Conservation (phyloP, 495 filamentous ascomycete genomes). For the Penicillium roqueforti region DNA sequence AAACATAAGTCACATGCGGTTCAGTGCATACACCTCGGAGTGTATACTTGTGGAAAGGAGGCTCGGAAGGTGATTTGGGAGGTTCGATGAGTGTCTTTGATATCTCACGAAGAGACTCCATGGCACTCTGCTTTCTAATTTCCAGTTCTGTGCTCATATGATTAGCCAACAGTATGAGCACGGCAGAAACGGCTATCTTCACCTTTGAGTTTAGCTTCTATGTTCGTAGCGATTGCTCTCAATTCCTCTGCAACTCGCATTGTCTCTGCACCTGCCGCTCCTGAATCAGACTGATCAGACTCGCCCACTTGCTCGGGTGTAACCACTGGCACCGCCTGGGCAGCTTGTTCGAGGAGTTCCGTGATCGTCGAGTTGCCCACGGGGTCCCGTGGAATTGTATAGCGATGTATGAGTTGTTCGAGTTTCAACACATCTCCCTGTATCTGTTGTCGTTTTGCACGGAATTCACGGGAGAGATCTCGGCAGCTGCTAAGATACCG, state of each 20-base stretch:
- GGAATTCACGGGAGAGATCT: conserved; percentile 50
- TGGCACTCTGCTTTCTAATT: conserved; percentile 45
- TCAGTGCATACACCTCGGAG: conserved; percentile 50
- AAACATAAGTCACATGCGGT: conserved; percentile 50
- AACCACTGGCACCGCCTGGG: conserved; percentile 23
- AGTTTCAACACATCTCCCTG: conserved; percentile 39
- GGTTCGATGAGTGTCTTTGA: conserved; percentile 53
- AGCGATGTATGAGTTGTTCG: conserved; percentile 34
- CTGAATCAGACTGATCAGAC: conserved; percentile 13
- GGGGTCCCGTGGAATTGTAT: conserved; percentile 21
- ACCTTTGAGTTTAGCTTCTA: conserved; percentile 52
- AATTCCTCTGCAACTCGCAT: conserved; percentile 37
- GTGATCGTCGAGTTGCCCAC: conserved; percentile 23
- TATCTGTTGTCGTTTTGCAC: conserved; percentile 34
- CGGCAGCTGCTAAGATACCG: conserved; percentile 63
- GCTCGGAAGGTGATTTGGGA: conserved; percentile 42
- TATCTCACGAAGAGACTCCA: conserved; percentile 43
- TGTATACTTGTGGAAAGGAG: conserved; percentile 45
- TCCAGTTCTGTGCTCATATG: conserved; percentile 44
- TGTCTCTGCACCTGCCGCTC: conserved; percentile 23
- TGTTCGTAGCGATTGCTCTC: conserved; percentile 34
- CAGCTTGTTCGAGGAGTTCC: conserved; percentile 38
- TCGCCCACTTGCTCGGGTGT: conserved; percentile 24
- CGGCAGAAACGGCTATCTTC: background rate
- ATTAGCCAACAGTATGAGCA: conserved; percentile 10